Percentiles rank a stretch among this genome's conserved stretches.
Evolutionary conservation across 2,329 filamentous ascomycete species (phyloP).

Genomic region (Parascedosporium putredinis): DNA sequence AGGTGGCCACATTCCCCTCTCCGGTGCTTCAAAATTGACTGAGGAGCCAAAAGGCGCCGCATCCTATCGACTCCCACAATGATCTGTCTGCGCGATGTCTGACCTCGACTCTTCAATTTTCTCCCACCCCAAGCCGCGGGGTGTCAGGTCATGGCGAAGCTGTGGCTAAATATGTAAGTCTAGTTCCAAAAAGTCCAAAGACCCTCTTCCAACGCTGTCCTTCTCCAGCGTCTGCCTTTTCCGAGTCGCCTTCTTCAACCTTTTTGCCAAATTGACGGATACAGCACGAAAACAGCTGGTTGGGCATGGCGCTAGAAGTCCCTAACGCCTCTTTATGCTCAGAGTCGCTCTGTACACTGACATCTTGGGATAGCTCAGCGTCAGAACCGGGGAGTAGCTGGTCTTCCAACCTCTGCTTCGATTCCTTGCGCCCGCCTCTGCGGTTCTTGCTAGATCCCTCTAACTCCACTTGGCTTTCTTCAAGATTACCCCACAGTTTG

Average conservation of each 20-base stretch:
- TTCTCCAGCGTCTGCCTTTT: conserved; percentile 32
- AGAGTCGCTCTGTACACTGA: not conserved
- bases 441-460: conserved; percentile 15
- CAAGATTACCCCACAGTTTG: conserved; percentile 75
- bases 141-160: not conserved
- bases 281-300: conserved; percentile 58
- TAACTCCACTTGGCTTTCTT: conserved; percentile 51
- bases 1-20: no score
- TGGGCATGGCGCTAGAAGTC: conserved; percentile 24
- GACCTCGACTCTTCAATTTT: no score
- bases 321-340: conserved; percentile 5
- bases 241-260: conserved; percentile 26
- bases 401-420: conserved; percentile 12
- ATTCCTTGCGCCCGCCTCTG: conserved; percentile 11
- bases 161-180: conserved; percentile 27
- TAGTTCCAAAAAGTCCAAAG: conserved; percentile 56
- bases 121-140: no score
- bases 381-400: conserved; percentile 29
- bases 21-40: no score
- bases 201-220: conserved; percentile 48
- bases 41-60: no score
- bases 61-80: no score
- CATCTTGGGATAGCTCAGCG: conserved; percentile 15
- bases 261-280: conserved; percentile 60
- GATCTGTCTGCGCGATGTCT: no score